A percentile compares a stretch with the other conserved stretches of the same genome.
phyloP scores from a whole-genome alignment of 257 asterid species.

The Nicotiana obtusifolia region DNA sequence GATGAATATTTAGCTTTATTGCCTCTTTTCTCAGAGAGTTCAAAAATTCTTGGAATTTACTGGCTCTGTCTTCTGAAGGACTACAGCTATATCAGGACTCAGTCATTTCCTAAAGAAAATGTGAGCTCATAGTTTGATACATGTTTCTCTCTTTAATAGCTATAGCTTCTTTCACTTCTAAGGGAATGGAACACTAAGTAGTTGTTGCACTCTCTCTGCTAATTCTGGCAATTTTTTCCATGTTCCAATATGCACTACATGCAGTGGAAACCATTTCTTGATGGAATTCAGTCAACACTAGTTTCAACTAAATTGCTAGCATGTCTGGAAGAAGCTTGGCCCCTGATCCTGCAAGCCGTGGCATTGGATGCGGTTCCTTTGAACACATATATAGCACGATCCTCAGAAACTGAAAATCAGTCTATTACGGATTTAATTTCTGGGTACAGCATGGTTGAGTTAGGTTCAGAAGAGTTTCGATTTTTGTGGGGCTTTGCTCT shows the following conservation, averaged over 20 bases:
- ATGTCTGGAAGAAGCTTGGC: constrained; percentile 98
- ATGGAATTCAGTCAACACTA: constrained; percentile 77
- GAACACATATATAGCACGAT: constrained; percentile 34
- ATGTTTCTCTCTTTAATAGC: constrained; percentile 12
- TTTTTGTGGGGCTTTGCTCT: constrained; percentile 86
- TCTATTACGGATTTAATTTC: constrained; percentile 51
- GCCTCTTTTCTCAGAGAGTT: constrained; percentile 79
- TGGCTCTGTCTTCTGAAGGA: constrained; percentile 93
- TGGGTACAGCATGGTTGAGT: constrained; percentile 78
- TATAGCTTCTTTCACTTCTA: not conserved
- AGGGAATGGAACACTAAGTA: not conserved
- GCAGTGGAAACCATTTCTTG: constrained; percentile 97
- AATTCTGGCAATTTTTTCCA: constrained; percentile 15
- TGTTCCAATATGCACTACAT: constrained; percentile 23
- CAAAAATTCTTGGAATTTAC: constrained; percentile 66
- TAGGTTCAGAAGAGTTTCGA: constrained; percentile 59
- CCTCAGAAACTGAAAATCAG: constrained; percentile 35
- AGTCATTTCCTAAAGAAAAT: constrained; percentile 46
- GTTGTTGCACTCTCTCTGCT: not conserved
- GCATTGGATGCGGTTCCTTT: constrained; percentile 88
- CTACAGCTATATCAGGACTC: constrained; percentile 60
- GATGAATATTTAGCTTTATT: constrained; percentile 69
- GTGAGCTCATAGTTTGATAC: constrained; percentile 47
- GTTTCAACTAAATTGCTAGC: constrained; percentile 73
- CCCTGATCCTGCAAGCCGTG: constrained; percentile 82